phyloP scores from a whole-genome alignment of 2,329 filamentous ascomycete genomes.

The Penicillium sp. region DNA sequence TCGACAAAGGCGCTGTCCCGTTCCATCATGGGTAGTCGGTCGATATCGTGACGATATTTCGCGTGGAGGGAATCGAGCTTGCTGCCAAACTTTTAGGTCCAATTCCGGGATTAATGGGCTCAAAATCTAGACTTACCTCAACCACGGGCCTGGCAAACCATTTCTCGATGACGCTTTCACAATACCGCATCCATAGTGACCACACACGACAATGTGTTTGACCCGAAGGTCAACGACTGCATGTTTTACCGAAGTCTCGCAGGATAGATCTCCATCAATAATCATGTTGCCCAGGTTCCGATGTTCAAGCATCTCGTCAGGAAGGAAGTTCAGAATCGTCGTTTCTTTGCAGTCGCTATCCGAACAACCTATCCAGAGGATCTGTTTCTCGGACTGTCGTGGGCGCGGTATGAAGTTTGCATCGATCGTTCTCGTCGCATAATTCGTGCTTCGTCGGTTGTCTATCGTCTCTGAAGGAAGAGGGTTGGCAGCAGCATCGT shows the following conservation, averaged over 20 bases:
- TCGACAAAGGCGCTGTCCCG: constrained; percentile 28
- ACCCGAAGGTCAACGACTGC: constrained; percentile 25
- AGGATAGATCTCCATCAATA: constrained; percentile 30
- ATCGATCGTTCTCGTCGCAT: constrained; percentile 6
- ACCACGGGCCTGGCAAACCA: constrained; percentile 28
- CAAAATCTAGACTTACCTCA: constrained; percentile 17
- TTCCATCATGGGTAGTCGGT: constrained; percentile 17
- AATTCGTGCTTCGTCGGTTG: not conserved
- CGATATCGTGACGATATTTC: constrained; percentile 16
- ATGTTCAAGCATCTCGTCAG: constrained; percentile 28
- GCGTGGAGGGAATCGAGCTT: constrained; percentile 25
- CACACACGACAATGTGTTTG: constrained; percentile 32
- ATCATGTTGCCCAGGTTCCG: constrained; percentile 32
- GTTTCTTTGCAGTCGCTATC: constrained; percentile 29
- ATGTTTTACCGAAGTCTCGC: constrained; percentile 27
- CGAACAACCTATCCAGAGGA: constrained; percentile 33
- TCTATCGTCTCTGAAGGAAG: not conserved
- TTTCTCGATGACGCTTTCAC: constrained; percentile 22
- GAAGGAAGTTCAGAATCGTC: constrained; percentile 18
- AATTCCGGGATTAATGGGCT: not conserved
- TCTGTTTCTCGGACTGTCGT: constrained; percentile 15
- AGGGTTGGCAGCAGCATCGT: not conserved
- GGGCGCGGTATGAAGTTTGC: constrained; percentile 23
- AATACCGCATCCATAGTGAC: constrained; percentile 31
- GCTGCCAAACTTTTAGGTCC: constrained; percentile 9